Evolutionary conservation across 192 early-diverging fungal genomes (phyloP), one percentile per base, ranked within the genome.

Genomic region (Umbelopsis ramanniana): DNA sequence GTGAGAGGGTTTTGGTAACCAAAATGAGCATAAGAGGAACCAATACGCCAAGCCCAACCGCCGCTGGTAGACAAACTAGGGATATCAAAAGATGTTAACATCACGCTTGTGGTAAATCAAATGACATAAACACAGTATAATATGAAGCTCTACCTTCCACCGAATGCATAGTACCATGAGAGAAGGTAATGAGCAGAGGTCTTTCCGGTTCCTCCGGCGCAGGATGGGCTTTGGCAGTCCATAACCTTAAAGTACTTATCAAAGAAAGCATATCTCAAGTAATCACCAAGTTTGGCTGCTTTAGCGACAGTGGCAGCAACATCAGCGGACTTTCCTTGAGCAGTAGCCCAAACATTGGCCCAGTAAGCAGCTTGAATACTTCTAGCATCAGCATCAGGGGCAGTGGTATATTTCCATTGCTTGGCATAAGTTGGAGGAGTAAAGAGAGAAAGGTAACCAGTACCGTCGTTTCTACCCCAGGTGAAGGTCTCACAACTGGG

Each of bases 301-400:
- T 50, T 50, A 3, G 15, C n/a, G 17, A 50, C 48, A 50, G 48
- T 50, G 48, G 48, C 48, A 21, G 48, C 48, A 3, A 50, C 48
- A 50, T 50, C 48, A 50, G 48, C 9, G 17, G 48, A 10, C 48
- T 50, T 50, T 50, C 48, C 48, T 50, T 50, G 48, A 50, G 48
- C 48, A 21, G 48, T 50, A 15, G 48, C 48, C 48, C 48, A 50
- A 6, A 50, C 48, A 50, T 50, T 50, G 15, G 48, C 48, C 48
- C 48, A 50, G n/a, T 50, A 50, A 50, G 48, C 48, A 19, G 48
- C 48, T 50, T 50, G 48, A 50, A 50, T 50, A 15, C 48, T 50
- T 50, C 48, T 50, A 19, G 19, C n/a, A 21, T 50, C 48, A 50
- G 48, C 48, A 19, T 50, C 48, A 21, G 48, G 48, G 15, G 48